phyloP scores from a whole-genome alignment of 768 basidiomycete species.

The Russula sp. region DNA sequence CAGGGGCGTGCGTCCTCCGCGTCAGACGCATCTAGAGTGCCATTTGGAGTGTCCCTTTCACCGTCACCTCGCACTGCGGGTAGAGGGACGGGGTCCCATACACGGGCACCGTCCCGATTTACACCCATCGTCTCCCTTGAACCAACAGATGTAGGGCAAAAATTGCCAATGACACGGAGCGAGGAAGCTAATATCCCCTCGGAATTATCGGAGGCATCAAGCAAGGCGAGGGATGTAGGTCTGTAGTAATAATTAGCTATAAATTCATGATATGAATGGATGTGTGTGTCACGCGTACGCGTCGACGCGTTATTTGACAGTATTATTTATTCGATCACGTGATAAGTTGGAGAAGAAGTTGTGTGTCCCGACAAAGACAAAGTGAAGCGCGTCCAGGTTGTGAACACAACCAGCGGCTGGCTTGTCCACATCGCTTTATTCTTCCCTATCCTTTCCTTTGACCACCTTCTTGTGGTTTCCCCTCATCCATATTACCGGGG shows the following conservation, averaged over 20 bases:
- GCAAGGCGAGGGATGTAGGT: slow-evolving; percentile 51
- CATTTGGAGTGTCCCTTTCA: not conserved
- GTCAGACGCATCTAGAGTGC: not conserved
- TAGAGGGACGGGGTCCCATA: not conserved
- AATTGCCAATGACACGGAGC: slow-evolving; percentile 64
- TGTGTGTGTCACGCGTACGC: slow-evolving; percentile 17
- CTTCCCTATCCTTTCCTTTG: not conserved
- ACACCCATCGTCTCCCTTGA: slow-evolving; percentile 37
- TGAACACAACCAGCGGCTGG: slow-evolving; percentile 25
- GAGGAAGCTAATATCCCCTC: slow-evolving; percentile 57
- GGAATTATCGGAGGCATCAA: slow-evolving; percentile 32
- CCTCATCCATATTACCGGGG: slow-evolving; percentile 15
- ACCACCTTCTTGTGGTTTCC: slow-evolving; percentile 13
- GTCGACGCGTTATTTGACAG: slow-evolving; percentile 24
- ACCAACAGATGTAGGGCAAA: slow-evolving; percentile 59
- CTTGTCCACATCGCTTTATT: slow-evolving; percentile 14
- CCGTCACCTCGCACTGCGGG: not conserved
- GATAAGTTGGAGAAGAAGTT: slow-evolving; percentile 15
- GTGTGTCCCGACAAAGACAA: slow-evolving; percentile 7
- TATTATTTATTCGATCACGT: slow-evolving; percentile 23
- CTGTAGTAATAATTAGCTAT: not conserved
- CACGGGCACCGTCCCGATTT: not conserved
- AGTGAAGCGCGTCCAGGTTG: slow-evolving; percentile 6
- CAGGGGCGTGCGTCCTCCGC: slow-evolving; percentile 27
- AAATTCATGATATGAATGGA: not conserved